phyloP scores from a whole-genome alignment of 129 eudicot species.

The Deinandra increscens region DNA sequence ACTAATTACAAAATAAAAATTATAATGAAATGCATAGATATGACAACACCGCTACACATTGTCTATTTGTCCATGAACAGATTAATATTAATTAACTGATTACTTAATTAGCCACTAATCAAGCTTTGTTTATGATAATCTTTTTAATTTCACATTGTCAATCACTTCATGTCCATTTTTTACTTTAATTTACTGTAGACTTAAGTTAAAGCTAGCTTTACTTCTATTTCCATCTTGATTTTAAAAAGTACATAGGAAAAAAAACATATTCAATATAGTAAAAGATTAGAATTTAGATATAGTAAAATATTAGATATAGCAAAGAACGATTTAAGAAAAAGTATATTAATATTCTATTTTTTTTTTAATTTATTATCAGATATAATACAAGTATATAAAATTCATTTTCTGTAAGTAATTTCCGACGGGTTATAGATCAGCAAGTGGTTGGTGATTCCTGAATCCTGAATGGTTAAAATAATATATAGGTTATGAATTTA shows the following conservation, averaged over 20 bases:
- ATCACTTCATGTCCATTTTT: conserved; percentile 34
- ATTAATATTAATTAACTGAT: conserved; percentile 14
- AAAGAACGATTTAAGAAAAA: too few relatives aligned
- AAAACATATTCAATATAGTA: too few relatives aligned
- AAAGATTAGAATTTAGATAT: too few relatives aligned
- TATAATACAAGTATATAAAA: not conserved
- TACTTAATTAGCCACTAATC: too few relatives aligned
- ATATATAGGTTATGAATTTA: not conserved
- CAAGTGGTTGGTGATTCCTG: conserved; percentile 5
- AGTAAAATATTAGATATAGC: too few relatives aligned
- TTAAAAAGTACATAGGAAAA: not conserved
- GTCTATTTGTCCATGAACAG: conserved; percentile 2
- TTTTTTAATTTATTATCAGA: too few relatives aligned
- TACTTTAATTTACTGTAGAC: conserved; percentile 24
- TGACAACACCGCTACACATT: conserved; percentile 33
- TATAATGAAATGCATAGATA: conserved; percentile 7
- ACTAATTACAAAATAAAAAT: conserved; percentile 16
- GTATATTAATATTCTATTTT: too few relatives aligned
- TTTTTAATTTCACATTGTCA: conserved; percentile 29
- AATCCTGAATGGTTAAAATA: conserved; percentile 1
- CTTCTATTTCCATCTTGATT: conserved; percentile 1
- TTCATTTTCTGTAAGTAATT: conserved; percentile 2
- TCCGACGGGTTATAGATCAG: not conserved
- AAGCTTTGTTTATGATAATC: conserved; percentile 35
- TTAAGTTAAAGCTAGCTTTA: conserved; percentile 17